Percentiles rank a stretch among this genome's conserved stretches.
phyloP scores from a whole-genome alignment of 176 grass and related monocot species.

The Triticum dicoccoides region DNA sequence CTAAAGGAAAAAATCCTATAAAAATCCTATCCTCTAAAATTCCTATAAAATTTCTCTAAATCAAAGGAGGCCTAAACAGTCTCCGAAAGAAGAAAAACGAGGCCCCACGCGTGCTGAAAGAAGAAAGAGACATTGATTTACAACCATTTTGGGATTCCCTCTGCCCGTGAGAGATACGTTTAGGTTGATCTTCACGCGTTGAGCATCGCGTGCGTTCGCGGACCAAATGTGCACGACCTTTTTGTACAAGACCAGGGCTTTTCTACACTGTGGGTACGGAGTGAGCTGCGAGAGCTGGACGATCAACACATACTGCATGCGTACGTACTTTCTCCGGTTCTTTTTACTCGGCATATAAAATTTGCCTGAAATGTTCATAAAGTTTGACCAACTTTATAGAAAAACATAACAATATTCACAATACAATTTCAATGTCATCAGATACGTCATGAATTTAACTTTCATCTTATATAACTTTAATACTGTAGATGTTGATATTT shows the following conservation, averaged over 20 bases:
- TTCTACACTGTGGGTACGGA: neutral
- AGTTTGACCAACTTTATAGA: too few relatives aligned
- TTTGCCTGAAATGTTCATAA: too few relatives aligned
- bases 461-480: too few relatives aligned
- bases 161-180: neutral
- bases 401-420: too few relatives aligned
- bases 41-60: too few relatives aligned
- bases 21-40: too few relatives aligned
- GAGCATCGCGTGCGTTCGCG: neutral
- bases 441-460: too few relatives aligned
- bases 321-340: too few relatives aligned
- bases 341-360: too few relatives aligned
- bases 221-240: neutral
- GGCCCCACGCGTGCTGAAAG: neutral
- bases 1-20: too few relatives aligned
- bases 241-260: neutral
- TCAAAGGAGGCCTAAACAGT: neutral
- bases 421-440: too few relatives aligned
- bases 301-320: neutral
- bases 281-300: neutral
- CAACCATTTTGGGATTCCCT: neutral
- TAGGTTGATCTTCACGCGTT: neutral
- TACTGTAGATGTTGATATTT: too few relatives aligned
- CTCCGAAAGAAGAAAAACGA: neutral
- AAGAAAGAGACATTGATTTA: neutral